Evolutionary conservation across 345 rosid species (phyloP).

Genomic region (Theobroma cacao): DNA sequence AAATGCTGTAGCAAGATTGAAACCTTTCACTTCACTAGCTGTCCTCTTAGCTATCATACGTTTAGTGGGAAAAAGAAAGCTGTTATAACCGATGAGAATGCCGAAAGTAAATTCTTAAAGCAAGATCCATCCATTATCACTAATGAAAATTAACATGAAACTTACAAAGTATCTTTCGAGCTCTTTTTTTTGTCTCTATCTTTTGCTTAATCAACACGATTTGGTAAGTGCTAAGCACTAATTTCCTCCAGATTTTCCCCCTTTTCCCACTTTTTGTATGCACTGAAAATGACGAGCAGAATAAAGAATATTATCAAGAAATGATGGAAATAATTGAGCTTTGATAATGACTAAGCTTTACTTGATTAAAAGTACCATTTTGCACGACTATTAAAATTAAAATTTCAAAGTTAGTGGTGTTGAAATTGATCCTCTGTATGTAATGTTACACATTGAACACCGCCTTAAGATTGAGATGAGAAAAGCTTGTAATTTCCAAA

Average conservation of each 20-base stretch:
- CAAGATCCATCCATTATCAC: constrained; percentile 10
- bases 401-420: no score
- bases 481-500: no score
- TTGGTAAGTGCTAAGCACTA: not conserved
- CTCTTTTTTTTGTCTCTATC: constrained; percentile 7
- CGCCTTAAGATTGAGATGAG: no score
- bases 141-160: not conserved
- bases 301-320: not conserved
- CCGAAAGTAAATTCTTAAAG: not conserved
- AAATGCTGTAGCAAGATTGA: not conserved
- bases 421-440: no score
- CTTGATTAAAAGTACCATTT: no score
- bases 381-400: no score
- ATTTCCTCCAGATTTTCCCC: not conserved
- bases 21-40: not conserved
- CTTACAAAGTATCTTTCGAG: constrained; percentile 1
- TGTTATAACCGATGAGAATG: not conserved
- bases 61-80: not conserved
- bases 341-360: constrained; percentile 1
- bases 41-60: constrained; percentile 3
- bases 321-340: constrained; percentile 14
- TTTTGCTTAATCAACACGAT: constrained; percentile 20
- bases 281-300: constrained; percentile 20
- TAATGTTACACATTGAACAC: no score
- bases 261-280: not conserved